These are phyloP conservation scores for Marsdenia floribunda DNA, from an alignment of 257 asterid genomes.

Conservation along the genomic window DNA sequence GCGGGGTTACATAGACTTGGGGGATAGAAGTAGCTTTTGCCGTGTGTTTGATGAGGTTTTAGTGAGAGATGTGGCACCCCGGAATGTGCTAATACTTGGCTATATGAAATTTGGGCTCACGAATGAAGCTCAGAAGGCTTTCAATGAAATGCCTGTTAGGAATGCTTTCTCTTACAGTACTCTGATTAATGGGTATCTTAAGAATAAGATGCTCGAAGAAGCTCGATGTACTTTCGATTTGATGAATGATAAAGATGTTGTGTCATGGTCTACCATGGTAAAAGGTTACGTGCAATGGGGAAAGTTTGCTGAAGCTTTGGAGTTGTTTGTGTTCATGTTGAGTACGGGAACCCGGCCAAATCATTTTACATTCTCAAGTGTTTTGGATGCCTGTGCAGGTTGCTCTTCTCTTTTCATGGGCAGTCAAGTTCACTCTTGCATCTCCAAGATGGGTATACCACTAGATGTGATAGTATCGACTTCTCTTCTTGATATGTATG, in stretches of 20 bases:
- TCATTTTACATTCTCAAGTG: conserved; percentile 56
- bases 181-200: conserved; percentile 59
- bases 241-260: conserved; percentile 49
- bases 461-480: conserved; percentile 55
- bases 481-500: conserved; percentile 72
- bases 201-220: conserved; percentile 43
- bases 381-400: conserved; percentile 65
- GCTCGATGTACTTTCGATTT: conserved; percentile 40
- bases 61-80: conserved; percentile 54
- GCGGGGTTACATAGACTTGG: conserved; percentile 62
- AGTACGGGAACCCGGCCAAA: conserved; percentile 52
- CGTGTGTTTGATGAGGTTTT: conserved; percentile 61
- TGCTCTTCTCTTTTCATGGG: conserved; percentile 63
- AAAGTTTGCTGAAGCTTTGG: conserved; percentile 41
- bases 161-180: conserved; percentile 62
- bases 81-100: conserved; percentile 68
- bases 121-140: conserved; percentile 47
- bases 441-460: conserved; percentile 49
- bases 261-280: conserved; percentile 78
- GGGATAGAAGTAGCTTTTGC: conserved; percentile 28
- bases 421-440: conserved; percentile 45
- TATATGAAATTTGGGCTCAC: conserved; percentile 56
- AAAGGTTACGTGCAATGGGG: conserved; percentile 55
- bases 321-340: conserved; percentile 51
- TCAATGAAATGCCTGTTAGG: conserved; percentile 50